Percentiles rank a stretch among this genome's conserved stretches.
Evolutionary conservation across 768 basidiomycete species (phyloP).

Genomic region (Boletales sp.): DNA sequence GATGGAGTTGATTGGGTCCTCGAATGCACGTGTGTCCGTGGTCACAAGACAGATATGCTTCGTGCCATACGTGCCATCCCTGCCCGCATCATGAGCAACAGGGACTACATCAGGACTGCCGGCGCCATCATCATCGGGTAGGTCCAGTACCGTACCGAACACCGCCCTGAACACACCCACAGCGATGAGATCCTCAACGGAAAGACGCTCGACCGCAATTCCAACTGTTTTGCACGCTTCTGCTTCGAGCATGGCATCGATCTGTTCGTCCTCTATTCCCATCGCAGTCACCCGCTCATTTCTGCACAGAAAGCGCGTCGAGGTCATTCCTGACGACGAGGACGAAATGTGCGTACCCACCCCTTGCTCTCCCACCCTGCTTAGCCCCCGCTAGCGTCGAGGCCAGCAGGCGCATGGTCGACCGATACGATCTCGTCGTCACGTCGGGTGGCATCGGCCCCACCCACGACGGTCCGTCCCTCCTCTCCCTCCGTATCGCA

Average conservation of each 20-base stretch:
- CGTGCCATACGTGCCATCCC: background rate
- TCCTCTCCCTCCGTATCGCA: background rate
- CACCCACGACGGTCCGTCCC: slow-evolving; percentile 73
- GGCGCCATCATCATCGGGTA: slow-evolving; percentile 77
- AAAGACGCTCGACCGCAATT: slow-evolving; percentile 82
- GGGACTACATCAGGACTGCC: slow-evolving; percentile 58
- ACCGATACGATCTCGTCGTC: slow-evolving; percentile 84
- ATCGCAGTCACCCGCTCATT: background rate
- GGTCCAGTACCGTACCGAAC: slow-evolving; percentile 9
- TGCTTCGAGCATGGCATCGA: slow-evolving; percentile 87
- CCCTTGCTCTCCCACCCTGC: background rate
- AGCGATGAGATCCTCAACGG: slow-evolving; percentile 94
- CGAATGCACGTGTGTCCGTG: slow-evolving; percentile 18
- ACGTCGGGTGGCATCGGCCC: slow-evolving; percentile 91
- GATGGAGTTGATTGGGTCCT: background rate
- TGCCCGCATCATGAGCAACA: background rate
- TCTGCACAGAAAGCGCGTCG: slow-evolving; percentile 68
- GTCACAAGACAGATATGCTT: background rate
- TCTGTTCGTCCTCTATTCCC: slow-evolving; percentile 42
- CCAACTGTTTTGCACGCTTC: slow-evolving; percentile 82
- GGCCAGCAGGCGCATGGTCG: slow-evolving; percentile 78
- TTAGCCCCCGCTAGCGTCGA: slow-evolving; percentile 54
- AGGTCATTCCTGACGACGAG: slow-evolving; percentile 90
- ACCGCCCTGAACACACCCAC: background rate
- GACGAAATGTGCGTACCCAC: slow-evolving; percentile 62